Base-by-base conservation (phyloP, 2,329 filamentous ascomycete species). In the Coleophoma cylindrospora region DNA sequence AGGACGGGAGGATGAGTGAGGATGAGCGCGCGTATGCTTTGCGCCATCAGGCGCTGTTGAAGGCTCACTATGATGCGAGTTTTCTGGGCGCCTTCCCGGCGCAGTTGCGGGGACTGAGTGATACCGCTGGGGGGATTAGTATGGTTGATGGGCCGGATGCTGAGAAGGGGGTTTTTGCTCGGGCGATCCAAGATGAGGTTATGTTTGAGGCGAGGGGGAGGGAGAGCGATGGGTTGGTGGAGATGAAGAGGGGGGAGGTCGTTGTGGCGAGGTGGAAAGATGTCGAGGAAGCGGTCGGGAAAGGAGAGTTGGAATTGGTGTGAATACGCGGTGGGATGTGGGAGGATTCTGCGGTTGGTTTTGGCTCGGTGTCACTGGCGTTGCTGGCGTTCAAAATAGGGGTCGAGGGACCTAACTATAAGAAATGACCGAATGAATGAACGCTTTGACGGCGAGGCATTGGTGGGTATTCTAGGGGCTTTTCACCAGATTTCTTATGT, bases 141-240 rank as follows among this genome's bases (percentile, higher is more conserved):
- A 99, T 99, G 94, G 82, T 97, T 32, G 91, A 96, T 64, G 76
- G 80, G 2, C 94, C 94, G 0, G 94, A 97, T 65, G 71, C 83
- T 44, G 87, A 94, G 53, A 76, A 80, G 2, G 89, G 89, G 6
- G 90, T 97, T 1, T 94, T 96, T 66, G 82, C 92, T 38, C 76
- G 91, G 53, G 76, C 88, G 43, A 69, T 91, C 7, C 22, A 13
- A 48, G 76, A 74, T 50, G 81, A 87, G 61, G 72, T 74, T 3
- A 72, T 79, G 5, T 77, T 84, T 12, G 71, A 74, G 50, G 78
- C 83, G 7, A 75, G 76, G 54, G 84, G 85, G 12, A 83, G 83
- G 9, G 83, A 87, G 56, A 74, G 68, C 55, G 85, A 89, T 72
- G 70, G 75, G 67, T 65, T 72, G 53, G 64, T 88, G 65, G 74